Base-by-base conservation (phyloP, 768 basidiomycete species). In the Hortiboletus flavorubellus region DNA sequence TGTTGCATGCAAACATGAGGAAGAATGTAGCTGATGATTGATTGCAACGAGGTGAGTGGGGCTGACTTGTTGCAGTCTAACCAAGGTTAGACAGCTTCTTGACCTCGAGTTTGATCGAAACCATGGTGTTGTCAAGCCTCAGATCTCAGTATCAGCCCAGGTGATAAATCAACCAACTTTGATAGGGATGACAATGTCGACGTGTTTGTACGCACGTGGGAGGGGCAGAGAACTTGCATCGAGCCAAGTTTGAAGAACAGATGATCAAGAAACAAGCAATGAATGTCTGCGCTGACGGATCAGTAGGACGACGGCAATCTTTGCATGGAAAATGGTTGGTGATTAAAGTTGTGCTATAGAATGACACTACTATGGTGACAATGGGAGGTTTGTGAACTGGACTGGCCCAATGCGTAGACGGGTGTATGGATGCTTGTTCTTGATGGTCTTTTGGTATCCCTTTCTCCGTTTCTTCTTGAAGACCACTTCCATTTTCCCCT, bases 381-480 rank as follows among this genome's bases (percentile, higher is more conserved):
- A 60, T 34, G 65, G 58, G 42, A 64, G 59, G 58, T 73, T 65
- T 45, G 71, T 62, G 56, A 87, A 72, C 48, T 77, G 70, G 60
- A 99, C 93, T 44, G 87, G 80, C 18, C 94, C 93, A 60, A 99
- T 89, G 49, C 95, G 81, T 55, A 99, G 80, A 68, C 94, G 83
- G n/a, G 96, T 98, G 76, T 91, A 98, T 2, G 88, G 89, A 68
- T 94, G 93, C 73, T 98, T 98, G 72, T 93, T 88, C 69, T 84
- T 81, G 60, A 98, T 91, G 8, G 91, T 93, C 75, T 92, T 91
- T 74, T 90, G 84, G 75, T 98, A 98, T 10, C 96, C 94, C 78
- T 98, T 98, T 85, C 97, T 86, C 74, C 94, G 78, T 79, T 98
- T 99, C 78, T 95, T 96, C 80, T 98, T 97, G 75, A 95, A 84